Evolutionary conservation across 2,329 filamentous ascomycete genomes (phyloP).

Genomic region (Plenodomus lindquistii): DNA sequence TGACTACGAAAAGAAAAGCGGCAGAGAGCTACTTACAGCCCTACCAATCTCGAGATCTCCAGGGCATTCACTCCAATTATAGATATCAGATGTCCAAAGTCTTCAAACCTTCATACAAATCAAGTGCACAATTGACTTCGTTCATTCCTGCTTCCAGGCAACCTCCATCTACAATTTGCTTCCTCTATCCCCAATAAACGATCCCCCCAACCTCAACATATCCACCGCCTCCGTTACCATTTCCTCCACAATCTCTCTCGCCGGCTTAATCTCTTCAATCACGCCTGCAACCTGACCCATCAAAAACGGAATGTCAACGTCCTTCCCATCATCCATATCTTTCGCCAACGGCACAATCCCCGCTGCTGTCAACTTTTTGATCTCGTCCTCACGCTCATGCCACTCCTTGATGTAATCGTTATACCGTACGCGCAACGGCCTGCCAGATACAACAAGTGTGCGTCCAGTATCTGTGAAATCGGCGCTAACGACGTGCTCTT

Average conservation of each 20-base stretch:
- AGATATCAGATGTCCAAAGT: too few relatives aligned
- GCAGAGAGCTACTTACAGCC: too few relatives aligned
- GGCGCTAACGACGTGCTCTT: conserved; percentile 80
- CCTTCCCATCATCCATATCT: conserved; percentile 80
- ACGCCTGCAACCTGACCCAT: conserved; percentile 93
- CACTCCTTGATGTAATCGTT: conserved; percentile 84
- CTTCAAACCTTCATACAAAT: too few relatives aligned
- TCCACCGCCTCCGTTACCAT: conserved; percentile 67
- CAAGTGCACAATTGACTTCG: too few relatives aligned
- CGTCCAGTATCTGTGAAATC: conserved; percentile 77
- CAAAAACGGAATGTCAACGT: conserved; percentile 82
- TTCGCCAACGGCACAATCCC: conserved; percentile 81
- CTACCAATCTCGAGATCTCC: too few relatives aligned
- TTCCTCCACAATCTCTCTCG: conserved; percentile 80
- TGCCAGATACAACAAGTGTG: conserved; percentile 79
- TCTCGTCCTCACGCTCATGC: conserved; percentile 75
- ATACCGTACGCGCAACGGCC: conserved; percentile 77
- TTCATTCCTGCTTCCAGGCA: too few relatives aligned
- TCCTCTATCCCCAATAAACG: conserved; percentile 34
- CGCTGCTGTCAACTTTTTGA: conserved; percentile 72
- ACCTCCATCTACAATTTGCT: conserved; percentile 37
- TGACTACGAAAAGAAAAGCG: too few relatives aligned
- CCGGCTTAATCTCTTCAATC: conserved; percentile 77
- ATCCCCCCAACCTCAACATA: conserved; percentile 43
- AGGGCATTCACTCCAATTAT: too few relatives aligned